Base-by-base conservation (phyloP, 345 rosid species). In the Adansonia digitata region DNA sequence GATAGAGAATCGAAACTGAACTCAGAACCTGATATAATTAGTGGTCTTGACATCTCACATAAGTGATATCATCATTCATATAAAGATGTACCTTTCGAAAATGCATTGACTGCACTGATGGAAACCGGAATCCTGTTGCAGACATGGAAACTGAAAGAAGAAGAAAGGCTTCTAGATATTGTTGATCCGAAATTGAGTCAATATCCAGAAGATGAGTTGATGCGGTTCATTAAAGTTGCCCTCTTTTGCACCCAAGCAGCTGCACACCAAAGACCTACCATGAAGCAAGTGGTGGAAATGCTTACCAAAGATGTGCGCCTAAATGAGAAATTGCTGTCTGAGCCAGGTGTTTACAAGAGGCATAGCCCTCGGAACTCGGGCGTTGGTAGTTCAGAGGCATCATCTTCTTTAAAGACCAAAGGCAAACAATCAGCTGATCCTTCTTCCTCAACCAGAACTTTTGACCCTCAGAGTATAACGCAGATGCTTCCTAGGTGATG, bases 211-310 rank as follows among this genome's bases (percentile, higher is more conserved):
- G 85, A 82, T 0, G 93, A 94, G 86, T 90, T 84, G 17, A 69
- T 63, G 53, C 88, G 90, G 10, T 91, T 82, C 87, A 87, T 91
- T 67, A 88, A 84, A 61, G 92, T 92, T 22, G 97, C 94, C 12
- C 86, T 94, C 5, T 92, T 92, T 72, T 94, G 98, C 77, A 91
- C 92, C 39, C 98, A 94, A 79, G 92, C 88, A 26, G 81, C 81
- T 12, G 83, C 93, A 5, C 79, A 79, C n/a, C 88, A 85, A 73
- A 90, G 98, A 79, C 97, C 97, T 5, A 82, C 84, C 57, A 90
- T 92, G 97, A 88, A 82, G 76, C 98, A 92, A 81, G 95, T 91
- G 29, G 82, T 94, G 79, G 86, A 92, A 79, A 94, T 94, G 98
- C 91, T 94, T 46, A 82, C 91, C 63, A 89, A 79, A 82, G 82